Conservation (phyloP, 352 stramenopile species). For the Halophytophthora batemanensis region DNA sequence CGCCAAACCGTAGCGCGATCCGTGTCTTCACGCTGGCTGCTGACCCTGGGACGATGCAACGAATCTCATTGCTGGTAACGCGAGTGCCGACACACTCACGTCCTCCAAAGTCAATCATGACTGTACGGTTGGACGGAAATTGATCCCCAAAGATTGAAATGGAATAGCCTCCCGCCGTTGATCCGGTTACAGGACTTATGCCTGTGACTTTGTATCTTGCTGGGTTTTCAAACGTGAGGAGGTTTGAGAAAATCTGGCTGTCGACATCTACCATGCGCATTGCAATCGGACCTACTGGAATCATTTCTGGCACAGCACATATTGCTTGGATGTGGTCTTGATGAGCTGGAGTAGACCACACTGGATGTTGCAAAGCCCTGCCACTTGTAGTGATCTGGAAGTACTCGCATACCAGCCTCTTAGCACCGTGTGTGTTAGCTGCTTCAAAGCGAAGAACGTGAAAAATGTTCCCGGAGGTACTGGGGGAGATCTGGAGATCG, state of each 20-base stretch:
- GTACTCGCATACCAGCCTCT: not conserved
- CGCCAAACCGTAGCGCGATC: slow-evolving; percentile 15
- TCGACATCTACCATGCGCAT: slow-evolving; percentile 4
- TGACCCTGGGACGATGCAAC: slow-evolving; percentile 10
- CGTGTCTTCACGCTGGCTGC: not conserved
- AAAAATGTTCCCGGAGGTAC: not conserved
- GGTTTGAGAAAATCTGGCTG: slow-evolving; percentile 11
- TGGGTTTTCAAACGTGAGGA: slow-evolving; percentile 15
- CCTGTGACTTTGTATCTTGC: slow-evolving; percentile 4
- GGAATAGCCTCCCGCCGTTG: slow-evolving; percentile 18
- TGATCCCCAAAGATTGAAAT: slow-evolving; percentile 12
- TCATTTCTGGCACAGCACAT: not conserved
- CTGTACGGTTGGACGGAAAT: slow-evolving; percentile 12
- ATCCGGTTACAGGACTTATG: slow-evolving; percentile 7
- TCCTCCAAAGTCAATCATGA: slow-evolving; percentile 16
- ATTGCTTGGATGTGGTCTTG: not conserved
- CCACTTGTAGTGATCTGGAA: not conserved
- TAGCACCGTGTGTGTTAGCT: not conserved
- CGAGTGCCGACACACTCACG: slow-evolving; percentile 3
- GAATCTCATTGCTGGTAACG: slow-evolving; percentile 13
- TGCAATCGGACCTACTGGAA: slow-evolving; percentile 9
- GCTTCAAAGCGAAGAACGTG: not conserved
- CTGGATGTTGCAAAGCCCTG: not conserved
- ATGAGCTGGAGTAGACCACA: not conserved
- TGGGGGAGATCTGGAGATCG: not conserved